Base-by-base conservation (phyloP, 768 basidiomycete genomes). In the Myochromella boudieri region DNA sequence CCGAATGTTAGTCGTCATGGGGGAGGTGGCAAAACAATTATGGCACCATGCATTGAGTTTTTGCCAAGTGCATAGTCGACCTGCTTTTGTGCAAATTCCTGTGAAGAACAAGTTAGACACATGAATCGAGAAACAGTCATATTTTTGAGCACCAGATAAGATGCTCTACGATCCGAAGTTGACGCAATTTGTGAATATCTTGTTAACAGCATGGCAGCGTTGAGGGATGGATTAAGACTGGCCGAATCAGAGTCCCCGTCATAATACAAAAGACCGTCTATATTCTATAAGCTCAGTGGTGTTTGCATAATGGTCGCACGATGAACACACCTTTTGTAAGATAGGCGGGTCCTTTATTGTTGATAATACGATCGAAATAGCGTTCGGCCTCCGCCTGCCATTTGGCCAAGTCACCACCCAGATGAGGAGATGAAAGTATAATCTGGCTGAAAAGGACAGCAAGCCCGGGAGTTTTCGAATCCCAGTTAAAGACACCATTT, bases 11-110 rank as follows among this genome's bases (percentile, higher is more conserved):
- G 46, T 40, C 18, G 36, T 40, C n/a, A 20, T n/a, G n/a, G n/a
- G n/a, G n/a, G n/a, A n/a, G n/a, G n/a, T n/a, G n/a, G n/a, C n/a
- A n/a, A n/a, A n/a, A n/a, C n/a, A n/a, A n/a, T n/a, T n/a, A n/a
- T n/a, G n/a, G 38, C 57, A 87, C 90, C 79, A 48, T 79, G 82
- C 91, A 94, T 95, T 0, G 93, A 85, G 60, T 97, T 97, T 40
- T 87, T 81, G 28, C 95, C 95, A 5, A 97, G 75, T 3, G 74
- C 76, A 64, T 97, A 97, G 58, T 87, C 77, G 9, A 95, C 56
- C 63, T 97, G 94, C 26, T 65, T 69, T 61, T 84, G 78, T 0
- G 91, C 89, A 59, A 87, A 93, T 38, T 67, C 64, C 89, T 91
- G 51, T 6, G 6, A 34, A 29, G 44, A 21, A 8, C 21, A 43